Base-by-base conservation (phyloP, 2,329 filamentous ascomycete genomes). In the Microdochium paspali region DNA sequence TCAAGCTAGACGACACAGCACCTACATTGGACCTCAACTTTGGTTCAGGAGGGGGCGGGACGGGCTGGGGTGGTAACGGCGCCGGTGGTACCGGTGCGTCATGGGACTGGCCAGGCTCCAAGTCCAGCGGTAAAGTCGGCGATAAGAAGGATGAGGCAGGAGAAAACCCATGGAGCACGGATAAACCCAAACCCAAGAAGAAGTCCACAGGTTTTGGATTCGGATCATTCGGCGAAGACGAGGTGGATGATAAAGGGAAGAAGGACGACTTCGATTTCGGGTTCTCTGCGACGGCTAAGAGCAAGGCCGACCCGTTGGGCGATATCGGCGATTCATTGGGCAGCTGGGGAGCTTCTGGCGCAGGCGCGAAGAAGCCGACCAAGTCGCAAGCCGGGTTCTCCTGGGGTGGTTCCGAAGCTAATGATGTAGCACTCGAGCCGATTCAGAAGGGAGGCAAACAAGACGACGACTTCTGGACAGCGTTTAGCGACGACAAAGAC, bases 1-100 rank as follows among this genome's bases (percentile, higher is more conserved):
- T 89, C 53, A 85, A 80, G 56, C 64, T 88, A 24, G 76, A 82
- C 53, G 80, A 84, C 48, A 59, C 66, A 24, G 71, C 68, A n/a
- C 77, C 79, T 1, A 76, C 78, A 47, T 59, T 80, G 5, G 77
- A 82, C 51, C 58, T 80, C 13, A 74, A 70, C 50, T 73, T 81
- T 55, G 74, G 73, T 45, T 61, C 67, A n/a, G 64, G 60, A 24
- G 58, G 61, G 23, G 65, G 66, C 28, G 58, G 60, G n/a, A 65
- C 67, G 44, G 66, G 70, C 32, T 85, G 81, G 79, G 79, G 79
- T 28, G 72, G 73, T 49, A 76, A 70, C 53, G 84, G 80, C 78
- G 70, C 65, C 51, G 72, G 74, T n/a, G 74, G 73, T 42, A 66
- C 57, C 47, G 35, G 35, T 20, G 15, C 12, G 7, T 65, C 65